A percentile compares a stretch with the other conserved stretches of the same genome.
phyloP scores from a whole-genome alignment of 2,329 filamentous ascomycete species.

The Xylariaceae sp. region DNA sequence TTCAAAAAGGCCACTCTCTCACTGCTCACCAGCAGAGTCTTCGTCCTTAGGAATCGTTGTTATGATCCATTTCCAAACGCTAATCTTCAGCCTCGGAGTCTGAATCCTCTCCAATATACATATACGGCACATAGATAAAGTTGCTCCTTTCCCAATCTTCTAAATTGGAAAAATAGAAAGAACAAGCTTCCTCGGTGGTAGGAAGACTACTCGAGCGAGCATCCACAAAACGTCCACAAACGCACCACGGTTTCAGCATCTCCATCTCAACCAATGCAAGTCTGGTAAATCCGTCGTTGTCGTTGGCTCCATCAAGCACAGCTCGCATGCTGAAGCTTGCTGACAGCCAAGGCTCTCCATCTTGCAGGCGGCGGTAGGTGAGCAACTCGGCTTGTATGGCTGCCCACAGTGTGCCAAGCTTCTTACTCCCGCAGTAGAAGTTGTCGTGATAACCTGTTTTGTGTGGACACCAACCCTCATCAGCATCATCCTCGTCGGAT shows the following conservation, averaged over 20 bases:
- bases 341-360: neutral
- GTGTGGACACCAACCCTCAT: neutral
- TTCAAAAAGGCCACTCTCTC: too few relatives aligned
- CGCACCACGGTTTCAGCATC: neutral
- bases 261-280: neutral
- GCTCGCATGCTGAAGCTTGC: neutral
- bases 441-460: neutral
- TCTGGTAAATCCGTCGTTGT: neutral
- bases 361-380: slow-evolving; percentile 4
- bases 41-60: slow-evolving; percentile 8
- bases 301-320: neutral
- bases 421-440: neutral
- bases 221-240: neutral
- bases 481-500: neutral
- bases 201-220: neutral
- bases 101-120: too few relatives aligned
- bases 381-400: slow-evolving; percentile 8
- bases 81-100: too few relatives aligned
- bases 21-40: too few relatives aligned
- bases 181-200: neutral
- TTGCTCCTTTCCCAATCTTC: neutral
- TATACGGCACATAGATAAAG: neutral
- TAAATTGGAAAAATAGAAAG: neutral
- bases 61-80: too few relatives aligned
- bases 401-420: slow-evolving; percentile 11